Evolutionary conservation across 2,329 filamentous ascomycete species (phyloP).

Genomic region (Aureobasidium pullulans): DNA sequence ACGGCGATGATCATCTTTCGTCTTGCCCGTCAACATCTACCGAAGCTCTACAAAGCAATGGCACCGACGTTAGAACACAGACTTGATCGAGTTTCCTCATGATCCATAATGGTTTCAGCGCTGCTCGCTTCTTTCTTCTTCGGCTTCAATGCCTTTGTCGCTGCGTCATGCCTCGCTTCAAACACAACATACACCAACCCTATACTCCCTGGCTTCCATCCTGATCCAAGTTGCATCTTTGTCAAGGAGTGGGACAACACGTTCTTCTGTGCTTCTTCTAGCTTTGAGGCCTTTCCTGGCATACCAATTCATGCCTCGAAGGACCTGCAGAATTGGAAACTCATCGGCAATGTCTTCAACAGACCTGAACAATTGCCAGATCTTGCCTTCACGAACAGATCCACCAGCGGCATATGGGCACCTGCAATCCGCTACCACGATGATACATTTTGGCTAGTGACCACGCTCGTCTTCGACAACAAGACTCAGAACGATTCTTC

Average conservation of each 20-base stretch:
- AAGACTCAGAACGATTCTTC: neutral
- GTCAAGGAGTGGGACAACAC: constrained; percentile 32
- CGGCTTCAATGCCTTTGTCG: neutral
- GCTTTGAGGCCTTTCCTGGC: constrained; percentile 39
- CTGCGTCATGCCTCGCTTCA: neutral
- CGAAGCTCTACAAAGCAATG: neutral
- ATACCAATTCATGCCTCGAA: constrained; percentile 38
- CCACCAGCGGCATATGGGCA: constrained; percentile 35
- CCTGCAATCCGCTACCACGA: constrained; percentile 34
- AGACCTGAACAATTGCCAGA: constrained; percentile 32
- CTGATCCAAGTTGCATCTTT: constrained; percentile 39
- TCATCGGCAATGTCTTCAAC: constrained; percentile 30
- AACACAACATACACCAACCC: constrained; percentile 32
- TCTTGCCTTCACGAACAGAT: constrained; percentile 27
- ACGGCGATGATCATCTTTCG: neutral
- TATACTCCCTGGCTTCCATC: constrained; percentile 40
- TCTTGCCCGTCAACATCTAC: neutral
- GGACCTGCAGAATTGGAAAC: constrained; percentile 37
- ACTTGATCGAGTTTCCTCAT: neutral
- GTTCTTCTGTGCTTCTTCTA: constrained; percentile 39
- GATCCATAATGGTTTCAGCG: no score
- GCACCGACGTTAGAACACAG: neutral
- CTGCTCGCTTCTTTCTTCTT: no score
- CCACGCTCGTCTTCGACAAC: constrained; percentile 9
- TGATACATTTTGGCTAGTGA: constrained; percentile 33